Percentiles rank a stretch among this genome's conserved stretches.
Evolutionary conservation across 2,329 filamentous ascomycete species (phyloP).

Genomic region (Coniochaeta prunicola): DNA sequence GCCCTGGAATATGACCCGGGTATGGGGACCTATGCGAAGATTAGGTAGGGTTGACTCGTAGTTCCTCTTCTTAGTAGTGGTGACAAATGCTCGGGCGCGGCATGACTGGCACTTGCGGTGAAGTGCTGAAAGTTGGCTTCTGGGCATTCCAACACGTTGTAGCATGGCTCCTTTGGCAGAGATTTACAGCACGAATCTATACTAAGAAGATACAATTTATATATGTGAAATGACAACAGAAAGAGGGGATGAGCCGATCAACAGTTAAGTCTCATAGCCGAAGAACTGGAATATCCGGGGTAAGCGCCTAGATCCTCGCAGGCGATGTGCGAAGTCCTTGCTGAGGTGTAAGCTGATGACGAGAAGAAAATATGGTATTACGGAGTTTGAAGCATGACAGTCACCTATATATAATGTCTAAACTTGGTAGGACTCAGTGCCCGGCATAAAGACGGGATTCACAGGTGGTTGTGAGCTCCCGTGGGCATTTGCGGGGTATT

Average conservation of each 20-base stretch:
- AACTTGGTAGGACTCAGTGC: not conserved
- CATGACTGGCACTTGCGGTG: not conserved
- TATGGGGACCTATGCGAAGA: slow-evolving; percentile 30
- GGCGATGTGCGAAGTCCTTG: not conserved
- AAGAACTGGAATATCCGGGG: too few relatives aligned
- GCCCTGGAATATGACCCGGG: slow-evolving; percentile 33
- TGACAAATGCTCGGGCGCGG: slow-evolving; percentile 14
- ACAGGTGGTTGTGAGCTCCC: not conserved
- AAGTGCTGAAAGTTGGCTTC: not conserved
- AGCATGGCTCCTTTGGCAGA: not conserved
- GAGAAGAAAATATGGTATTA: not conserved
- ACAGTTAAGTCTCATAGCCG: not conserved
- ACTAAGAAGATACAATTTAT: not conserved
- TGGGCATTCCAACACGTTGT: not conserved
- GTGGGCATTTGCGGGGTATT: not conserved
- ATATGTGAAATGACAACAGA: not conserved
- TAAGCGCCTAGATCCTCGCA: too few relatives aligned
- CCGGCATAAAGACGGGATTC: not conserved
- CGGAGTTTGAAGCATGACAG: not conserved
- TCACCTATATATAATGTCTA: not conserved
- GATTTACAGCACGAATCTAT: not conserved
- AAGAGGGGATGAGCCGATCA: not conserved
- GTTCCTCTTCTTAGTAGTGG: slow-evolving; percentile 8
- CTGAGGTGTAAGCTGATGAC: not conserved
- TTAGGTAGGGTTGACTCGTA: slow-evolving; percentile 27